Percentiles rank a stretch among this genome's conserved stretches.
phyloP scores from a whole-genome alignment of 2,329 filamentous ascomycete species.

The Rasamsonia emersonii region DNA sequence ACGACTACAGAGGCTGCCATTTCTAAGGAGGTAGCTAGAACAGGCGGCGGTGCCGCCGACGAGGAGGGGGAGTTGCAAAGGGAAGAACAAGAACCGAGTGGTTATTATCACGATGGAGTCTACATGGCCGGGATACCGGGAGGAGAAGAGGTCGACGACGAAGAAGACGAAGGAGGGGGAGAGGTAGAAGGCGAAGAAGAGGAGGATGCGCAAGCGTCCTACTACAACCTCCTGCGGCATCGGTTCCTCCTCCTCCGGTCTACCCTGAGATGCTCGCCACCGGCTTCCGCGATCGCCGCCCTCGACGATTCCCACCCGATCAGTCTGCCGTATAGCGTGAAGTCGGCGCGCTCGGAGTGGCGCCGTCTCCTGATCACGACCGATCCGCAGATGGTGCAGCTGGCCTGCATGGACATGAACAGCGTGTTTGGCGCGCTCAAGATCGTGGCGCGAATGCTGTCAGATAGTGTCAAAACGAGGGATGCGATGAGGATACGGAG shows the following conservation, averaged over 20 bases:
- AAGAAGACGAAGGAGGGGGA: slow-evolving; percentile 10
- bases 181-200: slow-evolving; percentile 23
- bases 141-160: slow-evolving; percentile 14
- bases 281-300: slow-evolving; percentile 42
- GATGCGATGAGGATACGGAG: slow-evolving; percentile 53
- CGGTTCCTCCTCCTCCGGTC: slow-evolving; percentile 59
- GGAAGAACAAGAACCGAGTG: slow-evolving; percentile 39
- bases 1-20: slow-evolving; percentile 18
- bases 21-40: slow-evolving; percentile 3
- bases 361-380: slow-evolving; percentile 28
- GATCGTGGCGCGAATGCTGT: slow-evolving; percentile 49
- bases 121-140: slow-evolving; percentile 17
- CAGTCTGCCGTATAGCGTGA: slow-evolving; percentile 46
- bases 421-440: slow-evolving; percentile 59
- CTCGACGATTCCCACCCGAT: slow-evolving; percentile 47
- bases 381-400: slow-evolving; percentile 41
- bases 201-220: slow-evolving; percentile 52
- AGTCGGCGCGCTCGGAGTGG: slow-evolving; percentile 50
- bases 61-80: no score
- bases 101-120: slow-evolving; percentile 37
- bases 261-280: slow-evolving; percentile 50
- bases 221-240: slow-evolving; percentile 56
- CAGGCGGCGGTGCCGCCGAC: slow-evolving; percentile 25
- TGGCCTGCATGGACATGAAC: slow-evolving; percentile 49
- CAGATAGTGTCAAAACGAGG: slow-evolving; percentile 54